Base-by-base conservation (phyloP, 768 basidiomycete genomes). In the Hydnomerulius pinastri region DNA sequence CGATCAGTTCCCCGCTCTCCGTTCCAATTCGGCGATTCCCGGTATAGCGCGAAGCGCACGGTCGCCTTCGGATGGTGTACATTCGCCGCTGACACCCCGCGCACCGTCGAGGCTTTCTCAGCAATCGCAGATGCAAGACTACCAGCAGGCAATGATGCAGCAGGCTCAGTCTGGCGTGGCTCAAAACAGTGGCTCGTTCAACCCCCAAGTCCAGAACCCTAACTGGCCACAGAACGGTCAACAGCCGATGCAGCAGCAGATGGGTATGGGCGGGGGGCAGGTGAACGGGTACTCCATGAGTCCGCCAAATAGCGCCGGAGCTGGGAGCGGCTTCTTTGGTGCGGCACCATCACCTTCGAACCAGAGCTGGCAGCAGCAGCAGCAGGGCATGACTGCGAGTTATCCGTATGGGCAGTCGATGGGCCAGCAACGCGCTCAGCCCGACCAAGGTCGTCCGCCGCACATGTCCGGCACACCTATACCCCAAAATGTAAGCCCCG, bases 1-100 rank as follows among this genome's bases (percentile, higher is more conserved):
- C 42, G 64, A 69, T 58, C 68, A 73, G 47, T 78, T 80, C 50
- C 76, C 80, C 11, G 72, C 74, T 5, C 67, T 85, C 25, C 75
- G 82, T 17, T 84, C 83, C 35, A 85, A 81, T 60, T 69, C 75
- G 35, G 66, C 79, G 18, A 84, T 89, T 46, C 86, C 86, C 0
- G 87, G 87, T 11, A 90, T 90, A 45, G 85, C 87, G 18, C 75
- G 88, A 58, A 88, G 83, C 57, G 79, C 81, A 43, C 77, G 87
- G 48, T 89, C 88, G 35, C 88, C 88, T n/a, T 82, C 86, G 15
- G 87, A 90, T 52, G 72, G 76, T 29, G 71, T 73, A 2, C 71
- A 72, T 47, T 77, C 76, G 2, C 76, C 75, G 2, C 71, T 72
- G 59, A 73, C 71, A 4, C 73, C 73, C 21, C 68, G 72, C 36